Evolutionary conservation across 2,329 filamentous ascomycete genomes (phyloP).

Genomic region (Ophiostoma montium): DNA sequence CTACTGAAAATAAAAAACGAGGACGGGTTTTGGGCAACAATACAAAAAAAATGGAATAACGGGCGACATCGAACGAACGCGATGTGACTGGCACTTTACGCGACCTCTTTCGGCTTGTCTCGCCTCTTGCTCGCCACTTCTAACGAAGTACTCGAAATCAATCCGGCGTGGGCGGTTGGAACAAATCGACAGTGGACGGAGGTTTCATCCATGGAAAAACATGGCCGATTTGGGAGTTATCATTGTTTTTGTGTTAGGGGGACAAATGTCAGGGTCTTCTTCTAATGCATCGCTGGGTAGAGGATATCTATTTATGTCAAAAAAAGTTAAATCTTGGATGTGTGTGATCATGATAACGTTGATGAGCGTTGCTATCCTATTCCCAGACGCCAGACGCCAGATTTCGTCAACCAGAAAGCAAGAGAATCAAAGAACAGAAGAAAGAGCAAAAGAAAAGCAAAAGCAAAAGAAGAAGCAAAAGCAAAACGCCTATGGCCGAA

Average conservation of each 20-base stretch:
- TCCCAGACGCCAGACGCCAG: not conserved
- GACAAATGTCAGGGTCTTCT: conserved; percentile 8
- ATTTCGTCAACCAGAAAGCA: not conserved
- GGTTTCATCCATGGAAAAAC: conserved; percentile 1
- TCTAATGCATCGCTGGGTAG: conserved; percentile 8
- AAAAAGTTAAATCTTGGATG: conserved; percentile 5
- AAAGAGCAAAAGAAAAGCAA: not conserved
- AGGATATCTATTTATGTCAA: conserved; percentile 4
- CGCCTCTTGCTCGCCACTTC: not conserved
- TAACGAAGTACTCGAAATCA: conserved; percentile 1
- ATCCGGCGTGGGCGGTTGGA: conserved; percentile 3
- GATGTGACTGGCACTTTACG: conserved; percentile 4
- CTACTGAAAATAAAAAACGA: not conserved
- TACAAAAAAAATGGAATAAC: conserved; percentile 1
- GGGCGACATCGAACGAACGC: not conserved
- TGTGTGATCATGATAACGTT: too few species aligned
- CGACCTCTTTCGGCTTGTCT: not conserved
- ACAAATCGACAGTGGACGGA: conserved; percentile 1
- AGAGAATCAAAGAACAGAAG: not conserved
- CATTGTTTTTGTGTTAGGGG: conserved; percentile 9
- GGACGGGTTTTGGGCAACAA: not conserved
- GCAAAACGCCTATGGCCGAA: conserved; percentile 24
- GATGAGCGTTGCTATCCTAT: not conserved
- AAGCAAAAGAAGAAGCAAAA: not conserved
- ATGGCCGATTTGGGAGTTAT: conserved; percentile 10